Evolutionary conservation across 306 rosid genomes (phyloP).

Genomic region (Astragalus glycyphyllos): DNA sequence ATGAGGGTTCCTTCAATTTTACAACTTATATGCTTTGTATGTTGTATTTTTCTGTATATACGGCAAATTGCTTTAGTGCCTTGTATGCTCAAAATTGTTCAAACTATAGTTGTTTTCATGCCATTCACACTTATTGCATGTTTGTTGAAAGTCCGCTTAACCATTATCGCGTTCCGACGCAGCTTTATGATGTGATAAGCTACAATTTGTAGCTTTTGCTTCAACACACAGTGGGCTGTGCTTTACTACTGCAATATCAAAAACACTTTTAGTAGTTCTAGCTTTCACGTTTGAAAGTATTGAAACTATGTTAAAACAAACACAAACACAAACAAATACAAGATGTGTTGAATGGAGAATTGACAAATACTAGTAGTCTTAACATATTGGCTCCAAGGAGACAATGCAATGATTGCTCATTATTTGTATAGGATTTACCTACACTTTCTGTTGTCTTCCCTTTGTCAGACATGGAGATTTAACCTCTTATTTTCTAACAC

Average conservation of each 20-base stretch:
- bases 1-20: not conserved
- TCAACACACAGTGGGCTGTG: too few species aligned
- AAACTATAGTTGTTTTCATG: too few species aligned
- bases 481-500: slow-evolving; percentile 5
- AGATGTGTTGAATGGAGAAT: not conserved
- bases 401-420: not conserved
- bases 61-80: not conserved
- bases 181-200: too few species aligned
- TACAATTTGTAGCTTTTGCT: too few species aligned
- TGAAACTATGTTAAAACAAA: too few species aligned
- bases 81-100: not conserved
- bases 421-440: slow-evolving; percentile 4
- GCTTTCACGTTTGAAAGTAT: too few species aligned
- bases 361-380: not conserved
- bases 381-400: not conserved
- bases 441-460: slow-evolving; percentile 18
- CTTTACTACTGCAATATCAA: too few species aligned
- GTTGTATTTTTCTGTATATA: not conserved
- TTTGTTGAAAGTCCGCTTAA: too few species aligned
- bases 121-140: too few species aligned
- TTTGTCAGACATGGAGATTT: slow-evolving; percentile 19
- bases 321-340: not conserved
- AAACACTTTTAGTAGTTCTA: too few species aligned
- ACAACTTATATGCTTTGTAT: not conserved
- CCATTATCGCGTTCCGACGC: too few species aligned